Conservation (phyloP, 106 monocot genomes). For the Allium fistulosum region DNA sequence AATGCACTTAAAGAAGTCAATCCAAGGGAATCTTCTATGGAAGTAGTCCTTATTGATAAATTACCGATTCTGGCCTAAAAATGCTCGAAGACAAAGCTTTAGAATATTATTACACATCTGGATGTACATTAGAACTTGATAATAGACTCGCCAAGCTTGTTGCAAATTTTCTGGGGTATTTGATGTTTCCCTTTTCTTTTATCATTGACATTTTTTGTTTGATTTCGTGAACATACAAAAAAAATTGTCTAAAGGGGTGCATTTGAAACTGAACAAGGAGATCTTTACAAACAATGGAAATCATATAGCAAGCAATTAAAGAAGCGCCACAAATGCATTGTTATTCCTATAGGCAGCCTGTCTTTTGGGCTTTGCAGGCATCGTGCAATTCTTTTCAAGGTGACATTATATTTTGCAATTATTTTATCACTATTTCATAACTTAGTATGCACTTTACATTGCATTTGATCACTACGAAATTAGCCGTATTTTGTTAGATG, state of each 20-base stretch:
- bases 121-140: conserved; percentile 35
- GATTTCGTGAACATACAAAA: not conserved
- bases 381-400: conserved; percentile 83
- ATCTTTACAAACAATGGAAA: conserved; percentile 57
- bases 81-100: conserved; percentile 51
- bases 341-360: conserved; percentile 57
- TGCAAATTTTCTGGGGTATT: conserved; percentile 57
- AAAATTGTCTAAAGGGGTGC: conserved; percentile 34
- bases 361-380: conserved; percentile 63
- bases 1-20: conserved; percentile 34
- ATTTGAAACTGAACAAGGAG: conserved; percentile 40
- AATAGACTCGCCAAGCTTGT: conserved; percentile 48
- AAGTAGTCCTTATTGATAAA: conserved; percentile 55
- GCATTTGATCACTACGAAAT: no score
- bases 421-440: no score
- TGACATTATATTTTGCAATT: not conserved
- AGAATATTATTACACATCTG: conserved; percentile 21
- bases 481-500: no score
- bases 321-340: conserved; percentile 22
- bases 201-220: no score
- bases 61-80: conserved; percentile 30
- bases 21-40: conserved; percentile 49
- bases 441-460: no score
- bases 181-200: not conserved
- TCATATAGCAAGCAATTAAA: conserved; percentile 46